Evolutionary conservation across 257 asterid genomes (phyloP).

Genomic region (Plantago major): DNA sequence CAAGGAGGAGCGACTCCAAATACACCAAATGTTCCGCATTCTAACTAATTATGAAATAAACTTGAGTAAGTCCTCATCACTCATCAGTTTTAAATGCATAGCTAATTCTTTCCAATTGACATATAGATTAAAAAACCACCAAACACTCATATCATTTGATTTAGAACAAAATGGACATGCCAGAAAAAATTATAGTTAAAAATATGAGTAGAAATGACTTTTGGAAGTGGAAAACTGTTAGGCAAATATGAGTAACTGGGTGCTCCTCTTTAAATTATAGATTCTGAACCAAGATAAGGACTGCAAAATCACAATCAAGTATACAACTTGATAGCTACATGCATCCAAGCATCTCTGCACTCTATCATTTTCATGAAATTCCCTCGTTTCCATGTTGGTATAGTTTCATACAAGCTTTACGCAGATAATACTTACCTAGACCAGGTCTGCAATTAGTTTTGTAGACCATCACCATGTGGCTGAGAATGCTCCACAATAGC

Average conservation of each 20-base stretch:
- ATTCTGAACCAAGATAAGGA: neutral
- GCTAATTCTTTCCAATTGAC: neutral
- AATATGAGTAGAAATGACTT: neutral
- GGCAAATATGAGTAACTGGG: neutral
- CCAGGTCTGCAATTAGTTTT: no score
- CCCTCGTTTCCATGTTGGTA: no score
- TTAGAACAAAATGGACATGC: no score
- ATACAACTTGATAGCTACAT: no score
- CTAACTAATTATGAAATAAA: neutral
- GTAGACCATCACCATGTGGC: no score
- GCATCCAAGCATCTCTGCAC: no score
- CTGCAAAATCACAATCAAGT: neutral
- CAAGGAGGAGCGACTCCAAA: neutral
- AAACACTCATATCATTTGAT: no score
- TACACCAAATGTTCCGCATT: neutral
- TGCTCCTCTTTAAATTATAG: neutral
- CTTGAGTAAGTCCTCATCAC: neutral
- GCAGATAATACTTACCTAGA: no score
- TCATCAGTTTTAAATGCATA: neutral
- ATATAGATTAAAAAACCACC: constrained; percentile 1
- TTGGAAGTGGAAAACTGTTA: neutral
- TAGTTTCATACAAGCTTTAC: no score
- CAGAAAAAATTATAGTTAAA: neutral
- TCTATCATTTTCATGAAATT: no score
- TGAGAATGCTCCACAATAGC: no score